Evolutionary conservation across 805 yeast genomes (phyloP).

Genomic region (Suhomyces sp.): DNA sequence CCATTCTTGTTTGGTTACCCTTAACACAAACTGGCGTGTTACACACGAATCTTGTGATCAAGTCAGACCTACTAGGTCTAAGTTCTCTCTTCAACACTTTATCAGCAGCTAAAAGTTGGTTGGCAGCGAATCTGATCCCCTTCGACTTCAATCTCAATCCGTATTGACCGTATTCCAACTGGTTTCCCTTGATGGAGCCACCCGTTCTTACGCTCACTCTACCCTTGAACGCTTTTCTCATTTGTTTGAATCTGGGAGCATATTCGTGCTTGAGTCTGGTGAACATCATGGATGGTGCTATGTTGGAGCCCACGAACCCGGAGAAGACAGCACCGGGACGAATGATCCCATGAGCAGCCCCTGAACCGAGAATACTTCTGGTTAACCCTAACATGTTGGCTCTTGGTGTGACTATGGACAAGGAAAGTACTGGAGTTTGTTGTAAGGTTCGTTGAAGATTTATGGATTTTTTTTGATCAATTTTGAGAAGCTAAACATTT

Average conservation of each 20-base stretch:
- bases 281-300: constrained; percentile 3
- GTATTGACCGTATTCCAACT: constrained; percentile 74
- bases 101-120: constrained; percentile 89
- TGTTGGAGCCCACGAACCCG: background rate
- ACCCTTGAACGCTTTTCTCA: constrained; percentile 86
- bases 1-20: constrained; percentile 99
- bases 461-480: too few relatives aligned
- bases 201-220: constrained; percentile 93
- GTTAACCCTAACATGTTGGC: constrained; percentile 12
- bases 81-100: constrained; percentile 79
- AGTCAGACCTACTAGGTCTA: constrained; percentile 71
- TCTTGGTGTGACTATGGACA: too few relatives aligned
- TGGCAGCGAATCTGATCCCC: constrained; percentile 82
- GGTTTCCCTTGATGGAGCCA: constrained; percentile 87
- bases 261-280: constrained; percentile 62
- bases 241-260: constrained; percentile 71
- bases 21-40: constrained; percentile 90
- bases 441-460: too few relatives aligned
- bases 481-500: too few relatives aligned
- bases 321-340: background rate
- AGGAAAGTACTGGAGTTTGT: too few relatives aligned
- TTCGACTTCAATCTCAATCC: constrained; percentile 88
- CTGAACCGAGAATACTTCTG: constrained; percentile 8
- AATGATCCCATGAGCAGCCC: constrained; percentile 2
- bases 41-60: constrained; percentile 79